phyloP scores from a whole-genome alignment of 2,329 filamentous ascomycete genomes.

The Plenodomus lindquistii region DNA sequence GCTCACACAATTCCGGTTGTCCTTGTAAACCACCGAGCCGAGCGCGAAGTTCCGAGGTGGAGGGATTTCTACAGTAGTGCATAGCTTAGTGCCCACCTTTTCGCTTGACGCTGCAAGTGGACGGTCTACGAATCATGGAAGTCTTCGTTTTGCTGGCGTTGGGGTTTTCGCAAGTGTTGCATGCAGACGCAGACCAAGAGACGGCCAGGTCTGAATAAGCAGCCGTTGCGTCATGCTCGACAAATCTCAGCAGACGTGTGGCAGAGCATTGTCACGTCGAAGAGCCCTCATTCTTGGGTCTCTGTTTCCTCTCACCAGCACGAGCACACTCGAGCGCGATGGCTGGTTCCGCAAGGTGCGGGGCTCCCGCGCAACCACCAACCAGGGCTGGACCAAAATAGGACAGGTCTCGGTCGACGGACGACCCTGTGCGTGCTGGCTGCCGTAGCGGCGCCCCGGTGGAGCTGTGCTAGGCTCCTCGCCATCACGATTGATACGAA shows the following conservation, averaged over 20 bases:
- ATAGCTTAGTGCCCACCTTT: constrained; percentile 16
- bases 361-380: constrained; percentile 18
- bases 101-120: constrained; percentile 19
- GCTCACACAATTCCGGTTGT: constrained; percentile 21
- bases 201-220: too few relatives aligned
- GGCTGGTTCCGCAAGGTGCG: constrained; percentile 26
- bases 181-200: constrained; percentile 8
- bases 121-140: constrained; percentile 12
- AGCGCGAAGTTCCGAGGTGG: constrained; percentile 22
- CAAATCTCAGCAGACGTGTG: too few relatives aligned
- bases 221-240: too few relatives aligned
- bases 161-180: constrained; percentile 15
- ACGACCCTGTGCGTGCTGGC: constrained; percentile 19
- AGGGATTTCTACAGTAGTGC: constrained; percentile 20
- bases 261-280: background rate
- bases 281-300: background rate
- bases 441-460: constrained; percentile 28
- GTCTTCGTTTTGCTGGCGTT: constrained; percentile 13
- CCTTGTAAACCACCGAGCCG: constrained; percentile 31
- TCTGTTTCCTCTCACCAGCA: constrained; percentile 8
- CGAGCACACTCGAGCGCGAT: constrained; percentile 14
- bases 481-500: constrained; percentile 20
- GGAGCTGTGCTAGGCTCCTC: constrained; percentile 29
- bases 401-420: constrained; percentile 15
- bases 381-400: constrained; percentile 30